Evolutionary conservation across 768 basidiomycete species (phyloP).

Genomic region (Boletus subparvulus): DNA sequence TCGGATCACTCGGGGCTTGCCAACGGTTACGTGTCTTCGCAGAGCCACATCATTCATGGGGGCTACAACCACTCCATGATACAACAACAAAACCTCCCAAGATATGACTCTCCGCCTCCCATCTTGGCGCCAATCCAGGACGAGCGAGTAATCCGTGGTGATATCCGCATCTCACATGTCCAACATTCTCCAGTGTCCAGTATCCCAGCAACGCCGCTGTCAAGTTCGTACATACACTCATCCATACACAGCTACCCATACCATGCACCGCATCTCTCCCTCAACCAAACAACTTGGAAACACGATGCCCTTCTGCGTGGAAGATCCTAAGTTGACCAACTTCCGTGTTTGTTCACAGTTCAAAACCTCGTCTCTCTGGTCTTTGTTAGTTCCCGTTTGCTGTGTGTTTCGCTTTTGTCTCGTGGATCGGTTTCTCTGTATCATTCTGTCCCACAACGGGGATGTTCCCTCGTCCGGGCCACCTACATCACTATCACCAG

Average conservation of each 20-base stretch:
- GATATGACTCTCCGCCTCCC: slow-evolving; percentile 56
- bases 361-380: not conserved
- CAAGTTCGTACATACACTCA: slow-evolving; percentile 42
- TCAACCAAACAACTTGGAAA: slow-evolving; percentile 48
- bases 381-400: not conserved
- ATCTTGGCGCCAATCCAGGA: slow-evolving; percentile 56
- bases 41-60: slow-evolving; percentile 26
- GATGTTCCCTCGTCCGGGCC: slow-evolving; percentile 3
- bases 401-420: slow-evolving; percentile 10
- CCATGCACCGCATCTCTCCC: slow-evolving; percentile 35
- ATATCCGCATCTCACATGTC: slow-evolving; percentile 30
- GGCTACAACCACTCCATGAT: slow-evolving; percentile 23
- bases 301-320: slow-evolving; percentile 42
- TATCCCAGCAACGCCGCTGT: slow-evolving; percentile 32
- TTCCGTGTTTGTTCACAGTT: not conserved
- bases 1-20: slow-evolving; percentile 30
- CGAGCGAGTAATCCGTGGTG: slow-evolving; percentile 33
- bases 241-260: slow-evolving; percentile 43
- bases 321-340: slow-evolving; percentile 21
- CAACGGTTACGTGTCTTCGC: slow-evolving; percentile 35
- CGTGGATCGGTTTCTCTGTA: slow-evolving; percentile 26
- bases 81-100: slow-evolving; percentile 23
- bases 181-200: slow-evolving; percentile 33
- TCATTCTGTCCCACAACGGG: slow-evolving; percentile 9
- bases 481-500: slow-evolving; percentile 26